phyloP scores from a whole-genome alignment of 345 rosid genomes.

The Cardamine occulta region DNA sequence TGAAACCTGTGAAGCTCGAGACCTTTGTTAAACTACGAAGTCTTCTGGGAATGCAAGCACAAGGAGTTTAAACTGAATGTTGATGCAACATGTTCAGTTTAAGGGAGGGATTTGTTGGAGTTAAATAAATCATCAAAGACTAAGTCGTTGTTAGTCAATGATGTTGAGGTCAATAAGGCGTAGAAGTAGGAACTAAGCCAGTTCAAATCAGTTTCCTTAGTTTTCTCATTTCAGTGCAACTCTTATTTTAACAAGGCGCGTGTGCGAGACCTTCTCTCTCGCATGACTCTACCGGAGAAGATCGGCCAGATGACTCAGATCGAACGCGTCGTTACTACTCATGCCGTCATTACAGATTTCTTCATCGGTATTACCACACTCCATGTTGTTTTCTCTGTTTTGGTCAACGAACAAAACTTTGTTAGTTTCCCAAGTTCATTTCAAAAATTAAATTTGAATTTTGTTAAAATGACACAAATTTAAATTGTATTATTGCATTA shows the following conservation, averaged over 20 bases:
- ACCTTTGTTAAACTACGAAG: background rate
- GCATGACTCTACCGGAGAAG: conserved; percentile 79
- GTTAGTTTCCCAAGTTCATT: background rate
- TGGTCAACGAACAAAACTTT: background rate
- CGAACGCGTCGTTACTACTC: conserved; percentile 62
- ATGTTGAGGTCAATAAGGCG: too few relatives aligned
- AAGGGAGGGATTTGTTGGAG: background rate
- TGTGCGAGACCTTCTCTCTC: conserved; percentile 72
- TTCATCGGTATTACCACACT: conserved; percentile 53
- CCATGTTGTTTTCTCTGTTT: background rate
- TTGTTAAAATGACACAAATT: background rate
- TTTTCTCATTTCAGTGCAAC: too few relatives aligned
- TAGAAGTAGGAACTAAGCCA: too few relatives aligned
- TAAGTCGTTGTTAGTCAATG: too few relatives aligned
- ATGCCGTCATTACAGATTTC: conserved; percentile 52
- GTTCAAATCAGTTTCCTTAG: too few relatives aligned
- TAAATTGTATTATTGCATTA: background rate
- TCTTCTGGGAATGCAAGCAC: background rate
- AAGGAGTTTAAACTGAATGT: background rate
- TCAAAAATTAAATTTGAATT: background rate
- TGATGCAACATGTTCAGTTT: background rate
- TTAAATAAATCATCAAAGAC: too few relatives aligned
- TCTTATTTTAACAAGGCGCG: too few relatives aligned
- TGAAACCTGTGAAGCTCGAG: background rate
- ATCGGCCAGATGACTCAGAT: conserved; percentile 90